Evolutionary conservation across 257 asterid species (phyloP).

Genomic region (Capsicum rhomboideum): DNA sequence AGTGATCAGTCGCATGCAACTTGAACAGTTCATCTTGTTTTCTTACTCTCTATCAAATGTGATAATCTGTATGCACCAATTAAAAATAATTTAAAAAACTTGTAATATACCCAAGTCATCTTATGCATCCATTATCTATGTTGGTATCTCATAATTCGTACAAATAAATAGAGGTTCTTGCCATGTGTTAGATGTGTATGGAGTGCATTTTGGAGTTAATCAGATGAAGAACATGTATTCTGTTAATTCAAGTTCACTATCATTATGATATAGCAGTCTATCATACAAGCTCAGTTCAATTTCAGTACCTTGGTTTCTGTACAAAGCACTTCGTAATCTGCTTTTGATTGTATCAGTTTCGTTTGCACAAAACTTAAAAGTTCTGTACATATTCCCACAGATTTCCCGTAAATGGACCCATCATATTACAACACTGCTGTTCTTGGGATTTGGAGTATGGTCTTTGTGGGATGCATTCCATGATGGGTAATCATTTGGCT

Average conservation of each 20-base stretch:
- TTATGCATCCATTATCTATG: background rate
- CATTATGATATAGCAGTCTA: background rate
- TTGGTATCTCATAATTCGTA: background rate
- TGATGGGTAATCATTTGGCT: slow-evolving; percentile 50
- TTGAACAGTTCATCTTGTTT: background rate
- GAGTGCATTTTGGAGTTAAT: background rate
- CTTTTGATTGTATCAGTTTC: background rate
- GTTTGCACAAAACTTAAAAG: background rate
- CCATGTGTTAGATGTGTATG: background rate
- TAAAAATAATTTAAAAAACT: background rate
- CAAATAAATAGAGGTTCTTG: background rate
- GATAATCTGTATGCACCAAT: background rate
- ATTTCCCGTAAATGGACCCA: slow-evolving; percentile 95
- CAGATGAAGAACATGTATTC: background rate
- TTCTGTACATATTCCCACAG: slow-evolving; percentile 20
- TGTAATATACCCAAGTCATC: background rate
- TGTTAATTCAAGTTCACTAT: background rate
- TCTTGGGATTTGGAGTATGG: slow-evolving; percentile 94
- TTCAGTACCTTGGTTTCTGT: background rate
- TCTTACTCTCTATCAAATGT: background rate
- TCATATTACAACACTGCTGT: slow-evolving; percentile 76
- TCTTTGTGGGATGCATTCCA: slow-evolving; percentile 92
- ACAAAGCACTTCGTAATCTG: background rate
- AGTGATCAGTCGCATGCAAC: background rate
- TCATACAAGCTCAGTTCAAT: background rate